These are phyloP conservation scores for Trichocladium antarcticum DNA, from an alignment of 495 filamentous ascomycete genomes.

Conservation along the genomic window DNA sequence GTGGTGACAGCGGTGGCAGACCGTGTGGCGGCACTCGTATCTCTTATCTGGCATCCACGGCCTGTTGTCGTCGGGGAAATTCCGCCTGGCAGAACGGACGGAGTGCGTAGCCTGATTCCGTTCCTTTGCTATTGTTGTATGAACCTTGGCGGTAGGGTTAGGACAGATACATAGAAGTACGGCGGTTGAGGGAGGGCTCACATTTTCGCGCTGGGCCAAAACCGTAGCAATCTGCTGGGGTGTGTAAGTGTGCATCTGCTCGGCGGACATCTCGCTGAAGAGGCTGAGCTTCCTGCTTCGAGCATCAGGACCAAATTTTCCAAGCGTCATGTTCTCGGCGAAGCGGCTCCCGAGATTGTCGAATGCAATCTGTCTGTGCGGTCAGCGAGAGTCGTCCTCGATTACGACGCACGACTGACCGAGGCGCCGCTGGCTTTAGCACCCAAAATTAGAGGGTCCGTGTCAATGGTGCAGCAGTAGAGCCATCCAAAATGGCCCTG, in stretches of 20 bases:
- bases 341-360: slow-evolving; percentile 20
- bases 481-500: slow-evolving; percentile 49
- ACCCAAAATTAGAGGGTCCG: slow-evolving; percentile 34
- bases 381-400: not conserved
- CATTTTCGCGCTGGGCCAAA: slow-evolving; percentile 33
- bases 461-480: slow-evolving; percentile 54
- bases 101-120: not conserved
- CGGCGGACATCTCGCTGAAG: slow-evolving; percentile 43
- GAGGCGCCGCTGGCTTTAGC: slow-evolving; percentile 20
- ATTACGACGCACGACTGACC: slow-evolving; percentile 15
- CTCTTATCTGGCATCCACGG: slow-evolving; percentile 32
- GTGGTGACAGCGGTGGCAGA: slow-evolving; percentile 43
- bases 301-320: slow-evolving; percentile 25
- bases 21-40: slow-evolving; percentile 40
- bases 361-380: slow-evolving; percentile 18
- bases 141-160: slow-evolving; percentile 14
- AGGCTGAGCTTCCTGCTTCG: slow-evolving; percentile 30
- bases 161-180: not conserved
- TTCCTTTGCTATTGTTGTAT: slow-evolving; percentile 15
- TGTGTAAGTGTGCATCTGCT: slow-evolving; percentile 35
- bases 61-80: slow-evolving; percentile 9
- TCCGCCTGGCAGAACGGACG: slow-evolving; percentile 1
- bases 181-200: slow-evolving; percentile 7
- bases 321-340: slow-evolving; percentile 16
- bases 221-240: slow-evolving; percentile 31